phyloP scores from a whole-genome alignment of 495 filamentous ascomycete species.

The Patellaria atrata region DNA sequence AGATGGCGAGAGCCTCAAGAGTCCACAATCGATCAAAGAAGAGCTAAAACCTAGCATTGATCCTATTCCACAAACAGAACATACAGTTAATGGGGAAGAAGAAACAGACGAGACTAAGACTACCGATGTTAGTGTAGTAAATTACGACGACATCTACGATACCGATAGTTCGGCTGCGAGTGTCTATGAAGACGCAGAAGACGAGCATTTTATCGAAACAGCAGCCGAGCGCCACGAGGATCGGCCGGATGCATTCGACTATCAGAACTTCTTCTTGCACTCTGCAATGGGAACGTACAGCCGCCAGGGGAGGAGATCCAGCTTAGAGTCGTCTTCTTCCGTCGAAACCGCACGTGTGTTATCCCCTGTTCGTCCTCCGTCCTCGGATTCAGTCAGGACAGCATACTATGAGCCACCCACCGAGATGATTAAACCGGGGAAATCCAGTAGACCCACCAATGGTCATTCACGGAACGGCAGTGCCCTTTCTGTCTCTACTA shows the following conservation, averaged over 20 bases:
- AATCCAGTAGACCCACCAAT: slow-evolving; percentile 27
- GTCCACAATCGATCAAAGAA: too few species aligned
- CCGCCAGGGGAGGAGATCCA: slow-evolving; percentile 34
- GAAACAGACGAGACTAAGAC: slow-evolving; percentile 7
- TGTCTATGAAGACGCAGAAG: slow-evolving; percentile 46
- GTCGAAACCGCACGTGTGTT: slow-evolving; percentile 52
- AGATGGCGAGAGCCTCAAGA: too few species aligned
- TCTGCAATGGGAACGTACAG: slow-evolving; percentile 64
- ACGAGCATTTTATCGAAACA: slow-evolving; percentile 31
- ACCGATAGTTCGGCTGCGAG: slow-evolving; percentile 33
- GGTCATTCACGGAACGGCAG: slow-evolving; percentile 54
- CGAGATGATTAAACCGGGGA: slow-evolving; percentile 4
- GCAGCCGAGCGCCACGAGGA: slow-evolving; percentile 61
- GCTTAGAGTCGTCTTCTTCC: slow-evolving; percentile 51
- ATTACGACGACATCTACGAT: slow-evolving; percentile 26
- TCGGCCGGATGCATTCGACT: slow-evolving; percentile 92
- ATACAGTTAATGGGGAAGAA: not conserved
- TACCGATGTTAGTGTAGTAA: slow-evolving; percentile 10
- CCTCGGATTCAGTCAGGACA: slow-evolving; percentile 2
- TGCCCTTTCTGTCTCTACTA: slow-evolving; percentile 53
- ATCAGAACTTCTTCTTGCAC: slow-evolving; percentile 88
- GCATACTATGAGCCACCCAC: slow-evolving; percentile 1
- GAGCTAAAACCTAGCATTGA: too few species aligned
- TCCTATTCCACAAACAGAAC: too few species aligned
- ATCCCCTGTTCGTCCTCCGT: not conserved